Percentiles rank a stretch among this genome's conserved stretches.
Evolutionary conservation across 306 rosid genomes (phyloP).

Genomic region (Ammopiptanthus mongolicus): DNA sequence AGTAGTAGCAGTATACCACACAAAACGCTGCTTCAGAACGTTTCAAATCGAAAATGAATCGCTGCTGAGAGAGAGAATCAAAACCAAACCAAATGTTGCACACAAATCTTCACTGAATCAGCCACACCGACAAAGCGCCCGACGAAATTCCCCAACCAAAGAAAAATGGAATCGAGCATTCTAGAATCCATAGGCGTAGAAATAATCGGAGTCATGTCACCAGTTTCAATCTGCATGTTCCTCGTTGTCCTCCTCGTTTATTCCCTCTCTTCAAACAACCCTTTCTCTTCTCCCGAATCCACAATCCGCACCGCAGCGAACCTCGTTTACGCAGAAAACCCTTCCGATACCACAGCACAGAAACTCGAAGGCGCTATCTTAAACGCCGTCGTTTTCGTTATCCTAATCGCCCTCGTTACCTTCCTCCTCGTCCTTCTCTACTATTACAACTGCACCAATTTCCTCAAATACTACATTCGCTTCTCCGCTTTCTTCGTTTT

Average conservation of each 20-base stretch:
- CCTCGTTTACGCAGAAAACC: constrained; percentile 77
- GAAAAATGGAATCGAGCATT: constrained; percentile 69
- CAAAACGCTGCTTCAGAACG: too few species aligned
- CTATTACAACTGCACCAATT: constrained; percentile 81
- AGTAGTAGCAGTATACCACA: too few species aligned
- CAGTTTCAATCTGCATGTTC: constrained; percentile 93
- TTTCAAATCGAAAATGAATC: too few species aligned
- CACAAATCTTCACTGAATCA: too few species aligned
- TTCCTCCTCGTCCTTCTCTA: constrained; percentile 76
- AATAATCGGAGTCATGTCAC: constrained; percentile 89
- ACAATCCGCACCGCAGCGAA: constrained; percentile 76
- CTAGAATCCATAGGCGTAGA: constrained; percentile 77
- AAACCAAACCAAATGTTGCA: too few species aligned
- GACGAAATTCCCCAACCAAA: constrained; percentile 28
- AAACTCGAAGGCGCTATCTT: constrained; percentile 89
- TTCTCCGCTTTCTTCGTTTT: constrained; percentile 90
- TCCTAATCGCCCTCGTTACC: constrained; percentile 68
- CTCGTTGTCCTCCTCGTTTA: constrained; percentile 81
- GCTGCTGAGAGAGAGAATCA: too few species aligned
- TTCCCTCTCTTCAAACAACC: constrained; percentile 54
- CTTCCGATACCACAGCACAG: constrained; percentile 65
- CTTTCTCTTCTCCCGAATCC: constrained; percentile 31
- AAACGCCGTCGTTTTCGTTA: constrained; percentile 78
- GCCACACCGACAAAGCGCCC: constrained; percentile 1
- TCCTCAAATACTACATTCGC: constrained; percentile 81